These are phyloP conservation scores for Fraxinus excelsior DNA, from an alignment of 257 asterid genomes.

Conservation along the genomic window DNA sequence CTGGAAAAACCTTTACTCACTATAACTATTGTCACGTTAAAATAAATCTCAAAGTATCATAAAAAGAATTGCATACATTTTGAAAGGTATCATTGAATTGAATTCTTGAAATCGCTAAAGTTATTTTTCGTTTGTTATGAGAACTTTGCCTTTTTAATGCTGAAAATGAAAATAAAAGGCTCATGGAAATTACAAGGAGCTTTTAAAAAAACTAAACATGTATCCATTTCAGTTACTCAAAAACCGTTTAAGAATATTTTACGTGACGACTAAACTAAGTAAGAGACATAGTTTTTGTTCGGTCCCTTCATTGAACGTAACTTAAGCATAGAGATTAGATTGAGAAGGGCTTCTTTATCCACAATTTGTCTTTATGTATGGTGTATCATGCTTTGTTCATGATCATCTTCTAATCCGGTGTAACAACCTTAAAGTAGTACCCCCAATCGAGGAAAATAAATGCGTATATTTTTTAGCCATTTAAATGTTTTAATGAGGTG, in stretches of 20 bases:
- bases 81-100: no score
- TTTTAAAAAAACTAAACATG: no score
- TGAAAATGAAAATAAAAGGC: no score
- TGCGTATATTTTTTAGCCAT: background rate
- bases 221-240: background rate
- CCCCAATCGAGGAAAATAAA: background rate
- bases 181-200: no score
- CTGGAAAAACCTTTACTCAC: no score
- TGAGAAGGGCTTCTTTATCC: background rate
- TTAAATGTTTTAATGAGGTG: background rate
- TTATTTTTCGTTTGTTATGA: no score
- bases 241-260: background rate
- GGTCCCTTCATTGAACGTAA: background rate
- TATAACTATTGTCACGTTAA: no score
- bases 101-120: no score
- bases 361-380: background rate
- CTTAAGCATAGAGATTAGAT: background rate
- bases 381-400: slow-evolving; percentile 16
- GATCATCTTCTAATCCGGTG: slow-evolving; percentile 11
- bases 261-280: background rate
- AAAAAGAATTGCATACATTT: no score
- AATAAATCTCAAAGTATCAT: no score
- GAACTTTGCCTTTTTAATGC: no score
- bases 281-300: background rate
- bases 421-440: slow-evolving; percentile 10